Conservation (phyloP, 2,329 filamentous ascomycete genomes). For the Phyllosticta citriasiana region DNA sequence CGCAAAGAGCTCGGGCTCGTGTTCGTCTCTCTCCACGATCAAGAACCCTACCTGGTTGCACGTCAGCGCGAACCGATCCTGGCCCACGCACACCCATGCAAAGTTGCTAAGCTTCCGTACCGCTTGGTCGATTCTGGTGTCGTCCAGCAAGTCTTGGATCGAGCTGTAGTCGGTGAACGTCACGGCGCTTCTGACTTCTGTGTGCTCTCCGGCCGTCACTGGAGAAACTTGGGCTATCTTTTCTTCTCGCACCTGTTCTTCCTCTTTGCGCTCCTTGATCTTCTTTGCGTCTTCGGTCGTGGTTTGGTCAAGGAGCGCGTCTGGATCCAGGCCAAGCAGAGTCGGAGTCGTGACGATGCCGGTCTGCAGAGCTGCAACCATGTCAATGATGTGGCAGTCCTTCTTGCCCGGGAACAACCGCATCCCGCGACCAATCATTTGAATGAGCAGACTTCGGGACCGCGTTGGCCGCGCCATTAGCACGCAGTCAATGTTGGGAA, state of each 20-base stretch:
- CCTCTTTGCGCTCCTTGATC: constrained; percentile 41
- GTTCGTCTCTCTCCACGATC: constrained; percentile 34
- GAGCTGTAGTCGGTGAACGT: constrained; percentile 86
- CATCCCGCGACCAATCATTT: constrained; percentile 97
- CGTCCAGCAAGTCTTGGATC: constrained; percentile 80
- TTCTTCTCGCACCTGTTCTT: constrained; percentile 30
- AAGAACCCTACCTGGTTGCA: constrained; percentile 52
- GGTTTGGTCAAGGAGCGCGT: constrained; percentile 60
- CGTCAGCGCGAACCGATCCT: constrained; percentile 60
- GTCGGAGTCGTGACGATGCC: constrained; percentile 88
- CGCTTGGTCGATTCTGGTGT: constrained; percentile 67
- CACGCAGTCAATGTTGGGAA: constrained; percentile 93
- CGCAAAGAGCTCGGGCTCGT: constrained; percentile 35
- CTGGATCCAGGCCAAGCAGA: constrained; percentile 82
- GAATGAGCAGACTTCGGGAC: constrained; percentile 85
- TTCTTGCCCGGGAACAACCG: constrained; percentile 69
- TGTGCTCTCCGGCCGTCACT: constrained; percentile 41
- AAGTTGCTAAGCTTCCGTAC: constrained; percentile 66
- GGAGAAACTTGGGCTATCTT: constrained; percentile 61
- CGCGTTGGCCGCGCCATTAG: constrained; percentile 78
- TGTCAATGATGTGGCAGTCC: constrained; percentile 91
- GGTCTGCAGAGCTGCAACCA: constrained; percentile 75
- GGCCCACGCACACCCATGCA: constrained; percentile 74
- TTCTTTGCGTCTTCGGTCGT: constrained; percentile 52
- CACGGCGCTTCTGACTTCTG: constrained; percentile 34